These are phyloP conservation scores for Chalciporus pseudorubinellus DNA, from an alignment of 768 basidiomycete species.

Conservation along the genomic window DNA sequence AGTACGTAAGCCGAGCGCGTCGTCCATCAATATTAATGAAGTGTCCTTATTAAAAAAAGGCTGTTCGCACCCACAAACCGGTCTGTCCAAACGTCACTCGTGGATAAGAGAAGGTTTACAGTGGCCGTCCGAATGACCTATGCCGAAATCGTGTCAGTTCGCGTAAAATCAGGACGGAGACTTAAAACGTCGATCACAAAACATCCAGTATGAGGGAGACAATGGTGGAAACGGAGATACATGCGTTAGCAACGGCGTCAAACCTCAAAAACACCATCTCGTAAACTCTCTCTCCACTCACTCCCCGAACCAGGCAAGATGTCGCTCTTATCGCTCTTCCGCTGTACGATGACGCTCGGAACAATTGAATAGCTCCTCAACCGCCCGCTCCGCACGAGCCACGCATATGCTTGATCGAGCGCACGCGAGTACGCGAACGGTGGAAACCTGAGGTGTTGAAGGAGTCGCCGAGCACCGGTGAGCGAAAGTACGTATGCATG, in stretches of 20 bases:
- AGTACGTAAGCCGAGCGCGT: too few relatives aligned
- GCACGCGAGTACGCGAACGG: slow-evolving; percentile 77
- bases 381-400: slow-evolving; percentile 57
- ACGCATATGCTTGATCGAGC: slow-evolving; percentile 69
- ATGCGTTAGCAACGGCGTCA: not conserved
- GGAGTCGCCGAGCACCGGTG: slow-evolving; percentile 57
- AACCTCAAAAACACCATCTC: slow-evolving; percentile 43
- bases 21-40: too few relatives aligned
- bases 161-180: too few relatives aligned
- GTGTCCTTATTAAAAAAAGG: too few relatives aligned
- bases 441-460: slow-evolving; percentile 56
- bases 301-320: slow-evolving; percentile 50
- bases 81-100: too few relatives aligned
- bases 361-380: slow-evolving; percentile 63
- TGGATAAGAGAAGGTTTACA: too few relatives aligned
- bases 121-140: too few relatives aligned
- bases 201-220: too few relatives aligned
- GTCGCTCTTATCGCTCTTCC: slow-evolving; percentile 58
- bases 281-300: slow-evolving; percentile 51
- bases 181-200: too few relatives aligned
- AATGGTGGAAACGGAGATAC: too few relatives aligned
- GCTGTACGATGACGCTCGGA: slow-evolving; percentile 65
- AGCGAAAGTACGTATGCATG: slow-evolving; percentile 68
- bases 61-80: too few relatives aligned
- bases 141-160: too few relatives aligned